Conservation (phyloP, 2,329 filamentous ascomycete genomes). For the Bipolaris cookei region DNA sequence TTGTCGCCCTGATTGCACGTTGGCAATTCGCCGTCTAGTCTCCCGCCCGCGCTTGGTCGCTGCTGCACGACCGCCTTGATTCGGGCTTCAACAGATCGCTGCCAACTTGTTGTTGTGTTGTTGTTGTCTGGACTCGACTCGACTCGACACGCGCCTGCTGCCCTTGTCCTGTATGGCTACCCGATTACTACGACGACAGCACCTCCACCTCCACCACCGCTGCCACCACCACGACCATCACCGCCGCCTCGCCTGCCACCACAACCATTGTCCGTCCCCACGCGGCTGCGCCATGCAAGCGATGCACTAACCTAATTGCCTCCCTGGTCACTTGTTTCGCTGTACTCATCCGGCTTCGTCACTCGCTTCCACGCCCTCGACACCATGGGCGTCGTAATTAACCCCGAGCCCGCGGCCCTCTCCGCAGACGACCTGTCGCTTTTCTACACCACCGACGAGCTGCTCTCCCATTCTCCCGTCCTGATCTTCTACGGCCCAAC, state of each 20-base stretch:
- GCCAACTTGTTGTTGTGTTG: conserved; percentile 10
- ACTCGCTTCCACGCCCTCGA: conserved; percentile 38
- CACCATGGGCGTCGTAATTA: conserved; percentile 79
- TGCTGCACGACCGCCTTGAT: conserved; percentile 28
- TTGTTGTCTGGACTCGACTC: conserved; percentile 2
- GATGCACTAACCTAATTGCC: conserved; percentile 17
- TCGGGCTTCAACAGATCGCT: conserved; percentile 16
- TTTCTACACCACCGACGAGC: conserved; percentile 85
- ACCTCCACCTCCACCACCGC: not conserved
- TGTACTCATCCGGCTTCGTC: conserved; percentile 26
- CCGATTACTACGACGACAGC: conserved; percentile 9
- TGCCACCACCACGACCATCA: conserved; percentile 8
- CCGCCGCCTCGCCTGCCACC: conserved; percentile 9
- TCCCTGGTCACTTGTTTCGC: conserved; percentile 11
- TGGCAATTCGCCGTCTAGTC: conserved; percentile 34
- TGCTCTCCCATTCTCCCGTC: conserved; percentile 80
- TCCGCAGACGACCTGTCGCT: conserved; percentile 82
- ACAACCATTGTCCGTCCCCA: conserved; percentile 16
- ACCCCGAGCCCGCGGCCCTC: conserved; percentile 74
- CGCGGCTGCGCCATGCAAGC: conserved; percentile 32
- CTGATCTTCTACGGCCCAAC: conserved; percentile 92
- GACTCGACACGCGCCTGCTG: conserved; percentile 18
- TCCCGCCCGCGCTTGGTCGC: conserved; percentile 34
- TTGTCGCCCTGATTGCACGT: conserved; percentile 35
- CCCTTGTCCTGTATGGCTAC: conserved; percentile 12